Percentiles rank a stretch among this genome's conserved stretches.
phyloP scores from a whole-genome alignment of 2,329 filamentous ascomycete genomes.

The Calonectria hongkongensis region DNA sequence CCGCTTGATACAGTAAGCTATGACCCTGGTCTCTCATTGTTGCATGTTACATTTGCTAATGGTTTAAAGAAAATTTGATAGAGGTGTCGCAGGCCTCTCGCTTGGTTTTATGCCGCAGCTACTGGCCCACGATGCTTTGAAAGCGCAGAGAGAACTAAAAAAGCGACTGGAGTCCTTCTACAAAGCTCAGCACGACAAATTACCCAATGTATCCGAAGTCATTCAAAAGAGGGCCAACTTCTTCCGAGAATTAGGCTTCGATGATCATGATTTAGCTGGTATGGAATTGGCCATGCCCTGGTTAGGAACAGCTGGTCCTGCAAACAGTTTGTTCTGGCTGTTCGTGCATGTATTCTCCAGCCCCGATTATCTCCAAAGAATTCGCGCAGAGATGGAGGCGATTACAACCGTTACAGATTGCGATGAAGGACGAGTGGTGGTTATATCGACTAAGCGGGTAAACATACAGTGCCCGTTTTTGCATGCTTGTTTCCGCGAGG shows the following conservation, averaged over 20 bases:
- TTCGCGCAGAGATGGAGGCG: constrained; percentile 31
- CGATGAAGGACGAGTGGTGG: background rate
- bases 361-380: background rate
- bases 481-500: constrained; percentile 32
- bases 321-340: constrained; percentile 40
- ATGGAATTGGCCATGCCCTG: constrained; percentile 34
- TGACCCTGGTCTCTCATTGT: background rate
- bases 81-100: background rate
- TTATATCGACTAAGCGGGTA: constrained; percentile 11
- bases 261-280: constrained; percentile 7
- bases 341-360: constrained; percentile 35
- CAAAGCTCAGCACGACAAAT: background rate
- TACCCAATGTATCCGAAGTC: constrained; percentile 17
- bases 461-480: constrained; percentile 33
- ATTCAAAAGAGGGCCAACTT: constrained; percentile 19
- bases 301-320: constrained; percentile 35
- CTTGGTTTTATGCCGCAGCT: constrained; percentile 17
- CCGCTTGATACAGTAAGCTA: constrained; percentile 60
- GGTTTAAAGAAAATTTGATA: constrained; percentile 24
- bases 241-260: constrained; percentile 21
- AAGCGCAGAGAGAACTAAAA: constrained; percentile 18
- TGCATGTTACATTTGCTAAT: background rate
- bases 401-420: background rate
- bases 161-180: background rate
- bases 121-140: constrained; percentile 2